These are phyloP conservation scores for Plasmodium sp. DNA, from an alignment of 169 alveolate species.

Conservation along the genomic window DNA sequence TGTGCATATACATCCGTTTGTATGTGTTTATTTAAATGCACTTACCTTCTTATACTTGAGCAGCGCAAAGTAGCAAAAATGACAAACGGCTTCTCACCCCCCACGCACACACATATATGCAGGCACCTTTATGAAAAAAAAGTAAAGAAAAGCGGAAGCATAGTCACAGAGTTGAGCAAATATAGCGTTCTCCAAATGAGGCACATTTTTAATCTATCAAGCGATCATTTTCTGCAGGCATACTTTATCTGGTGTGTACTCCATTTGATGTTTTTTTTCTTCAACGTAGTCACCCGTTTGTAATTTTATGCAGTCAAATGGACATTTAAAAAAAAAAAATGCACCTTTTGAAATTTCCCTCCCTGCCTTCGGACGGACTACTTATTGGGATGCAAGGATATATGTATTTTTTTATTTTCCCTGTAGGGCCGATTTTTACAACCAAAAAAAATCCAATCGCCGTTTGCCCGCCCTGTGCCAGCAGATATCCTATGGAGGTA, in stretches of 20 bases:
- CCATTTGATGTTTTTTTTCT: not conserved
- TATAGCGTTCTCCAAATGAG: constrained; percentile 71
- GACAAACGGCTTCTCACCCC: not conserved
- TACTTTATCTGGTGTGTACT: constrained; percentile 49
- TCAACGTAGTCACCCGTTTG: not conserved
- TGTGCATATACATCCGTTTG: not conserved
- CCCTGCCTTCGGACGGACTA: not conserved
- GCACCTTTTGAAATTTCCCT: not conserved
- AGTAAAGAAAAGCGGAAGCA: constrained; percentile 38
- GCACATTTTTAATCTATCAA: constrained; percentile 63
- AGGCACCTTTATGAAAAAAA: constrained; percentile 63
- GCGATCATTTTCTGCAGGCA: constrained; percentile 67
- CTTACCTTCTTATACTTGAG: not conserved
- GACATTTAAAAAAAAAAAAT: not conserved
- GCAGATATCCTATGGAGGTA: constrained; percentile 75
- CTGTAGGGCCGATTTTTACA: constrained; percentile 69
- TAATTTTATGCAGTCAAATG: not conserved
- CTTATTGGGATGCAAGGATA: not conserved
- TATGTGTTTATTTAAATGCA: not conserved
- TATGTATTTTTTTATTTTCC: not conserved
- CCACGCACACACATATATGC: not conserved
- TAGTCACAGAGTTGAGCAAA: constrained; percentile 67
- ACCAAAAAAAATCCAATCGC: constrained; percentile 72
- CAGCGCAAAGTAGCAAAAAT: not conserved
- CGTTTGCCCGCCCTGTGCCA: constrained; percentile 69